Conservation (phyloP, 352 stramenopile species). For the Phytophthora pistaciae region DNA sequence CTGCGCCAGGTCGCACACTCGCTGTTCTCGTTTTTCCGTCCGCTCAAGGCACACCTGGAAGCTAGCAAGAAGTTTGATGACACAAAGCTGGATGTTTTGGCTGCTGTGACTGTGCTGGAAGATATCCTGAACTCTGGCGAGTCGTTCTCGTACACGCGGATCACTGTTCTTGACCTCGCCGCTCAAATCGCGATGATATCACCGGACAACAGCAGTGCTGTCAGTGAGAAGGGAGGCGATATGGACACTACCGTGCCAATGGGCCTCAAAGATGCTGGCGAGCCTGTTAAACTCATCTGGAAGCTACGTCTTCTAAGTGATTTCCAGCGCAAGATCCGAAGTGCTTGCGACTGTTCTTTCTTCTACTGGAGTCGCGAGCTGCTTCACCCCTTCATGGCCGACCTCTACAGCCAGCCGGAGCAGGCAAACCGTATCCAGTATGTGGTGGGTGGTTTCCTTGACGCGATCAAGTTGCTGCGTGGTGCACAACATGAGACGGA, state of each 20-base stretch:
- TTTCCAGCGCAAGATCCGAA: slow-evolving; percentile 89
- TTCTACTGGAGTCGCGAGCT: slow-evolving; percentile 95
- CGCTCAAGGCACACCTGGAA: slow-evolving; percentile 84
- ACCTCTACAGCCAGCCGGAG: slow-evolving; percentile 84
- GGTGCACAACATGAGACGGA: slow-evolving; percentile 82
- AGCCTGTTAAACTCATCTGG: slow-evolving; percentile 85
- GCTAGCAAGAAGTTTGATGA: slow-evolving; percentile 90
- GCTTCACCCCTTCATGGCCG: slow-evolving; percentile 85
- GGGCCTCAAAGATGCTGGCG: slow-evolving; percentile 71
- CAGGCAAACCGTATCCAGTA: slow-evolving; percentile 89
- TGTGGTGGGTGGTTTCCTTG: slow-evolving; percentile 80
- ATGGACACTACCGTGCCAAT: slow-evolving; percentile 44
- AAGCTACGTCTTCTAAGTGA: slow-evolving; percentile 88
- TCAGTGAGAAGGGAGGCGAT: slow-evolving; percentile 52
- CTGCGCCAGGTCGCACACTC: slow-evolving; percentile 84
- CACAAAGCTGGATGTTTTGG: slow-evolving; percentile 87
- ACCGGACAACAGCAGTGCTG: slow-evolving; percentile 47
- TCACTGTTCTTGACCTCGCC: slow-evolving; percentile 83
- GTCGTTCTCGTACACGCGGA: slow-evolving; percentile 87
- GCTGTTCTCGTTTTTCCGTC: slow-evolving; percentile 83
- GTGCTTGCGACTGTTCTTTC: slow-evolving; percentile 92
- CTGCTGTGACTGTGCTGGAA: slow-evolving; percentile 86
- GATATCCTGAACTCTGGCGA: slow-evolving; percentile 85
- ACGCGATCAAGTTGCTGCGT: slow-evolving; percentile 79
- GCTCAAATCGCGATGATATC: slow-evolving; percentile 86